Conservation (phyloP, 1,284 basidiomycete genomes). For the Entoloma clypeatum region DNA sequence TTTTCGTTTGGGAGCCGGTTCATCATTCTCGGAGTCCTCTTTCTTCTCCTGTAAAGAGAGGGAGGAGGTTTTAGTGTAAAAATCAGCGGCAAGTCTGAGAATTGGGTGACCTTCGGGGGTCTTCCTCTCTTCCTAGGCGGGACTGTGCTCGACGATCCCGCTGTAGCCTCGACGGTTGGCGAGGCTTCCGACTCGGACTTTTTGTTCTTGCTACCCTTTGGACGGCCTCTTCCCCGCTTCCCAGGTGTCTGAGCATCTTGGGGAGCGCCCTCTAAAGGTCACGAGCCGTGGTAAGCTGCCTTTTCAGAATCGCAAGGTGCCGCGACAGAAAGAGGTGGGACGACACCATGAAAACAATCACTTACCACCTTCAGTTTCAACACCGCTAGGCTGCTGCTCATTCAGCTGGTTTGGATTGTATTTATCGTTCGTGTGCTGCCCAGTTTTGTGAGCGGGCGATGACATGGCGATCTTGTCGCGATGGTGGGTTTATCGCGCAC, state of each 20-base stretch:
- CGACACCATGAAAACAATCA: slow-evolving; percentile 5
- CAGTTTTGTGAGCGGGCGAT: slow-evolving; percentile 36
- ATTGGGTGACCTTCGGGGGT: slow-evolving; percentile 61
- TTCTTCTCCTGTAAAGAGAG: slow-evolving; percentile 50
- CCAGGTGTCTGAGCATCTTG: slow-evolving; percentile 26
- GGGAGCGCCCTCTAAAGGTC: slow-evolving; percentile 22
- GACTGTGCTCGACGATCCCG: slow-evolving; percentile 34
- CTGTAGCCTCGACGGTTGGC: slow-evolving; percentile 33
- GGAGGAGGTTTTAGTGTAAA: slow-evolving; percentile 24
- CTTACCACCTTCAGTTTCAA: slow-evolving; percentile 40
- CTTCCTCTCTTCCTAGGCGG: slow-evolving; percentile 63
- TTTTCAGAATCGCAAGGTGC: too few species aligned
- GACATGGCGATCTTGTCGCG: slow-evolving; percentile 31
- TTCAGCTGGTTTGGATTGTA: slow-evolving; percentile 40
- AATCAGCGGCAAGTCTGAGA: slow-evolving; percentile 15
- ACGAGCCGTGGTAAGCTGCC: too few species aligned
- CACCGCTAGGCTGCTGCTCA: slow-evolving; percentile 30
- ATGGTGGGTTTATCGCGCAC: slow-evolving; percentile 23
- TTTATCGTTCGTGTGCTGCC: slow-evolving; percentile 36
- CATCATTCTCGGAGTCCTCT: slow-evolving; percentile 41
- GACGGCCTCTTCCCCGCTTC: slow-evolving; percentile 75
- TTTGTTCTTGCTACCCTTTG: slow-evolving; percentile 82
- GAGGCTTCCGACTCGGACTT: slow-evolving; percentile 48
- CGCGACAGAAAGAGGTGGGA: slow-evolving; percentile 15
- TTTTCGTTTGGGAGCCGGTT: slow-evolving; percentile 58